Conservation (phyloP, 768 basidiomycete genomes). For the Suillus brevipes region DNA sequence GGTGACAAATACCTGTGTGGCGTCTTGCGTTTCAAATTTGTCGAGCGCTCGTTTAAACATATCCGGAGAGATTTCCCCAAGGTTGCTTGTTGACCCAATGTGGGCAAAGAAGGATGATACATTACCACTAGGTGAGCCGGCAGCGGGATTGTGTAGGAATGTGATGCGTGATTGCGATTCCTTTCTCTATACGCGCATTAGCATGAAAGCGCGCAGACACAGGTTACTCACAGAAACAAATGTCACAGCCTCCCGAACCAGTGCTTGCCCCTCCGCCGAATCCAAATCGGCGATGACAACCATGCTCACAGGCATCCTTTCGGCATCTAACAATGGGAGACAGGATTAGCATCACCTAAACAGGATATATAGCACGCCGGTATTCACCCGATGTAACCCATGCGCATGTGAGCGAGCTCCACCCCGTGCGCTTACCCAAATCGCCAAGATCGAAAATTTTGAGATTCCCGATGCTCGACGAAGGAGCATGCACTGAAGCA, state of each 20-base stretch:
- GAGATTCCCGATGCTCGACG: conserved; percentile 52
- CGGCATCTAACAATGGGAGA: conserved; percentile 12
- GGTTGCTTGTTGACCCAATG: neutral
- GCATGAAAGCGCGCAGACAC: conserved; percentile 6
- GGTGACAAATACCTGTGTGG: conserved; percentile 41
- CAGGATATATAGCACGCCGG: conserved; percentile 13
- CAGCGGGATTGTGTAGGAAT: conserved; percentile 73
- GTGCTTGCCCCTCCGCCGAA: conserved; percentile 50
- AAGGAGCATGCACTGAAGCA: conserved; percentile 51
- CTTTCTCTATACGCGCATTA: conserved; percentile 36
- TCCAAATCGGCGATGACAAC: conserved; percentile 83
- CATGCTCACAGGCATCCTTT: conserved; percentile 41
- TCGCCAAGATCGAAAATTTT: conserved; percentile 26
- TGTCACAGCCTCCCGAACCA: conserved; percentile 63
- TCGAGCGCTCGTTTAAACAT: neutral
- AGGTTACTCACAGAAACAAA: conserved; percentile 39
- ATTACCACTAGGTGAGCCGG: neutral
- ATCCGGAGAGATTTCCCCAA: conserved; percentile 32
- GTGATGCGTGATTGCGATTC: conserved; percentile 59
- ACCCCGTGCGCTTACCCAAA: conserved; percentile 4
- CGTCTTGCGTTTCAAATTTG: conserved; percentile 7
- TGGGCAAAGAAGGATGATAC: neutral
- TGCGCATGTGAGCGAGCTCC: conserved; percentile 24
- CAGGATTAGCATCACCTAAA: neutral
- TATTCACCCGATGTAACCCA: conserved; percentile 68